Evolutionary conservation across 495 filamentous ascomycete genomes (phyloP), one percentile per base, ranked within the genome.

Genomic region (Lasiosphaeriaceae sp.): DNA sequence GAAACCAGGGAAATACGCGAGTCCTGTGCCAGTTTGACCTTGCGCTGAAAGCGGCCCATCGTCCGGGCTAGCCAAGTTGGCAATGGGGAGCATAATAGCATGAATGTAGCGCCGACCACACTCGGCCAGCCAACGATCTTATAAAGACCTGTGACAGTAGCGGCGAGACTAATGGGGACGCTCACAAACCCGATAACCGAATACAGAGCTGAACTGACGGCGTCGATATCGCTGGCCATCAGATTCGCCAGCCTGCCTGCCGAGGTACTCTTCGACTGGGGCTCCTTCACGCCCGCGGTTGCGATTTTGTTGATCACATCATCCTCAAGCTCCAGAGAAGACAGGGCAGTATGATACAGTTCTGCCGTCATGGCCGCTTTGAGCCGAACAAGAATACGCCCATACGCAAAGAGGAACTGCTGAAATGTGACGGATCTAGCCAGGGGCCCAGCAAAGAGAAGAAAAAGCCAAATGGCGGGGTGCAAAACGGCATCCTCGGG

Each of bases 181-280:
- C 73, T 70, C n/a, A 68, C 67, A 19, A 57, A 23, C 7, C 69
- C 66, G 11, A 73, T 58, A 22, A 79, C 64, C n/a, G 76, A 61
- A 48, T 80, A 75, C 47, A 74, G 66, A 26, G 72, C 71, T 20
- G 62, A 67, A 45, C 69, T 69, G 31, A 80, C 68, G 21, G 76
- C 69, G 35, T 80, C 73, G 11, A 78, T 62, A 57, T 80, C 78
- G 53, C 75, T 77, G 11, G 76, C 73, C 78, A 80, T 80, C 44
- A 80, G 64, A 43, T 76, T 80, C 35, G 76, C 77, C 19, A 80
- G 61, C 47, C 77, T 72, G 21, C 73, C 73, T 1, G 76, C 70
- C 41, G 77, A 76, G 3, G 74, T 76, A 26, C 70, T 65, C 48
- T 68, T 69, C 11, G 57, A 37, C 5, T 53, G 64, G 4, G 63